phyloP scores from a whole-genome alignment of 1,139 yeast genomes.

The Debaryomycetaceae sp. region DNA sequence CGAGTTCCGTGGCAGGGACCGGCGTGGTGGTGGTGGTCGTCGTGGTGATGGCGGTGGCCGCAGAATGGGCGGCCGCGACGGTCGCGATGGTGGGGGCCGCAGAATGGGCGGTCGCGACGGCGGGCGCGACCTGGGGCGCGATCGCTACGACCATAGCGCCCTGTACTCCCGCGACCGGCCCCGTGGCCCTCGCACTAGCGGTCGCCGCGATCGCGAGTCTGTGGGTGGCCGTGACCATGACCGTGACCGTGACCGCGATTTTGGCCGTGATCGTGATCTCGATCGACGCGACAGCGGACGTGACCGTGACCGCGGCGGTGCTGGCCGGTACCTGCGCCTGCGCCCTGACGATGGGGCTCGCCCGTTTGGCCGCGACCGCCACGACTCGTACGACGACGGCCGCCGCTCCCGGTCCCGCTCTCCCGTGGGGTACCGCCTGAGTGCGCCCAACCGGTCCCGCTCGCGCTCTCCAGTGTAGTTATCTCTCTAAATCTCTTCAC shows the following conservation, averaged over 20 bases:
- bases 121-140: constrained; percentile 1
- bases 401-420: not conserved
- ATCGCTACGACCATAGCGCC: not conserved
- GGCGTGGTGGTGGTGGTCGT: constrained; percentile 6
- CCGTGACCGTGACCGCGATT: not conserved
- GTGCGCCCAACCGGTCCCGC: not conserved
- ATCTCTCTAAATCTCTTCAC: too few species aligned
- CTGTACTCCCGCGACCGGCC: not conserved
- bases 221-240: not conserved
- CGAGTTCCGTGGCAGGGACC: constrained; percentile 7
- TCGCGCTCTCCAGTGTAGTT: not conserved
- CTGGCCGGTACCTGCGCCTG: not conserved
- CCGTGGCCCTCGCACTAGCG: not conserved
- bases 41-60: constrained; percentile 3
- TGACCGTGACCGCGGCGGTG: not conserved
- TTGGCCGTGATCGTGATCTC: not conserved
- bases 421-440: not conserved
- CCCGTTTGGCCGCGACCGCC: not conserved
- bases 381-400: not conserved
- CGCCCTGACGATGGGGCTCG: not conserved
- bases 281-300: not conserved
- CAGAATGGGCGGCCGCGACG: constrained; percentile 3
- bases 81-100: constrained; percentile 3
- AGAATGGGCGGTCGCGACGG: constrained; percentile 3
- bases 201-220: not conserved